Evolutionary conservation across 2,329 filamentous ascomycete genomes (phyloP).

Genomic region (Stemphylium beticola): DNA sequence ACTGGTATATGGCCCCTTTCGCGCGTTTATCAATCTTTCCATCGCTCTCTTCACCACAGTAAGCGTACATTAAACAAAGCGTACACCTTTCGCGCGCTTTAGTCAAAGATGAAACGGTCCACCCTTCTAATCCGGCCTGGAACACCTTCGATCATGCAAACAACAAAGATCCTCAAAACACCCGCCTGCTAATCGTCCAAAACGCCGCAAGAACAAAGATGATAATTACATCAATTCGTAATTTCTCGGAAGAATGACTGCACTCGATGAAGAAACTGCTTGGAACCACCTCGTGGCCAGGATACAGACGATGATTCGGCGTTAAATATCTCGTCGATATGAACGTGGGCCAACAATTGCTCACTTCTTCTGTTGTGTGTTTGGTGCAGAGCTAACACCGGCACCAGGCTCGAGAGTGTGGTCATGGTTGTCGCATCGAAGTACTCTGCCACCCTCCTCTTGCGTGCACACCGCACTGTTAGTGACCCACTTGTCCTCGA

Average conservation of each 20-base stretch:
- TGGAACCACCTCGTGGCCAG: too few relatives aligned
- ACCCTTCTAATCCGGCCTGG: constrained; percentile 8
- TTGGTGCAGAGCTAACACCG: constrained; percentile 37
- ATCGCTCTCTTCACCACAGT: not conserved
- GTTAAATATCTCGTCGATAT: not conserved
- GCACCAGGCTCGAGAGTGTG: constrained; percentile 79
- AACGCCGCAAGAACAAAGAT: constrained; percentile 1
- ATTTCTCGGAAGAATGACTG: too few relatives aligned
- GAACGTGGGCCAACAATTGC: not conserved
- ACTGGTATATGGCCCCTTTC: too few relatives aligned
- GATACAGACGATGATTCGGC: not conserved
- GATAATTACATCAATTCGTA: not conserved
- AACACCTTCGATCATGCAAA: constrained; percentile 8
- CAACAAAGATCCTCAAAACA: constrained; percentile 7
- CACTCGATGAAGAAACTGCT: too few relatives aligned
- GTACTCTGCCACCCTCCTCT: constrained; percentile 73
- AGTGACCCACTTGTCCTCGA: constrained; percentile 89
- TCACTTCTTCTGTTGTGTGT: constrained; percentile 46
- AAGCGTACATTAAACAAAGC: not conserved
- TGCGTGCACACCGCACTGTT: constrained; percentile 83
- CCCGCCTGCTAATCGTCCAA: constrained; percentile 9
- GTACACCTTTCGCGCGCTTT: not conserved
- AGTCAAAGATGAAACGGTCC: not conserved
- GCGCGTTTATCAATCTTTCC: too few relatives aligned
- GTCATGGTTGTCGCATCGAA: constrained; percentile 76